Evolutionary conservation across 352 stramenopile species (phyloP).

Genomic region (Phytopythium oedochilum): DNA sequence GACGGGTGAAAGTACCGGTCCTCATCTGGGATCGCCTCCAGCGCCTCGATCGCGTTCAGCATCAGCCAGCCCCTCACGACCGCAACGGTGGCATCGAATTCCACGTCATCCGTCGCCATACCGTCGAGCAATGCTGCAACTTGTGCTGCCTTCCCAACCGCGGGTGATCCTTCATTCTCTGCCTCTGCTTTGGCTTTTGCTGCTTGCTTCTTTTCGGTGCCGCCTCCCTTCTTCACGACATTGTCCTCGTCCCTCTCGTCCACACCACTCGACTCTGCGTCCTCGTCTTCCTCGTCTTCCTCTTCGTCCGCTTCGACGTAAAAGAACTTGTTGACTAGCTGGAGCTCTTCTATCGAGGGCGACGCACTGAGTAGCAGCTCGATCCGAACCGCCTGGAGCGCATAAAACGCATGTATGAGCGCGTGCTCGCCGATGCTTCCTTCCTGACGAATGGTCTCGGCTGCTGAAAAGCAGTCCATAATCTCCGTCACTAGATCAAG

Average conservation of each 20-base stretch:
- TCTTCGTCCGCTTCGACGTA: slow-evolving; percentile 43
- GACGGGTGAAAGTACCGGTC: slow-evolving; percentile 82
- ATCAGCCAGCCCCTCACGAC: slow-evolving; percentile 33
- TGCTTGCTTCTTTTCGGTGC: neutral
- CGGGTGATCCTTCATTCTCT: neutral
- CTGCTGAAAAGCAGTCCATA: slow-evolving; percentile 44
- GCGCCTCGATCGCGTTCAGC: slow-evolving; percentile 66
- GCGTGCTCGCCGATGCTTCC: slow-evolving; percentile 58
- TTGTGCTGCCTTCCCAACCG: neutral
- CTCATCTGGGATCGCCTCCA: slow-evolving; percentile 72
- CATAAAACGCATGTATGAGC: slow-evolving; percentile 77
- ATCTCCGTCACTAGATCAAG: slow-evolving; percentile 25
- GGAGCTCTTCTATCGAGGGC: slow-evolving; percentile 20
- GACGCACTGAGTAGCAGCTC: slow-evolving; percentile 32
- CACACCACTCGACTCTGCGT: neutral
- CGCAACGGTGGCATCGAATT: slow-evolving; percentile 11
- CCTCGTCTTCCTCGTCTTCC: slow-evolving; percentile 14
- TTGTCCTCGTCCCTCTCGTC: slow-evolving; percentile 22
- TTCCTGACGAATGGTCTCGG: slow-evolving; percentile 49
- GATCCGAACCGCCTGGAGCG: slow-evolving; percentile 58
- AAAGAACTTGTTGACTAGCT: slow-evolving; percentile 44
- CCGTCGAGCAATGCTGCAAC: slow-evolving; percentile 4
- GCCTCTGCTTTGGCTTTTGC: neutral
- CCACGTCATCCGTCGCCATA: neutral
- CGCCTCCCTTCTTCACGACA: neutral